Conservation (phyloP, 176 grass and related monocot species). For the Carex cristatella region DNA sequence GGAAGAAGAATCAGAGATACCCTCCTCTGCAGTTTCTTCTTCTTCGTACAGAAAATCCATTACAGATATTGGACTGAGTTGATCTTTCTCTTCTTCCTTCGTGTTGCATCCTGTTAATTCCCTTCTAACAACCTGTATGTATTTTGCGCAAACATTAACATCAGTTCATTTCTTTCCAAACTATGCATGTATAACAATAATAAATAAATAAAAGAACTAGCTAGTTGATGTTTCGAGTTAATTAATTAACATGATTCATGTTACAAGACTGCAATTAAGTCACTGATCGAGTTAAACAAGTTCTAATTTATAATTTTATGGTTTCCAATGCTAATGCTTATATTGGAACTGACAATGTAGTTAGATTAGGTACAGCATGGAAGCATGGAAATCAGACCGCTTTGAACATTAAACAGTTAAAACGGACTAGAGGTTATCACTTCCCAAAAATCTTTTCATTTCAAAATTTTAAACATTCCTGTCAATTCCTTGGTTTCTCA, state of each 20-base stretch:
- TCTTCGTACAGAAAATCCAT: conserved; percentile 70
- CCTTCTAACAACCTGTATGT: conserved; percentile 3
- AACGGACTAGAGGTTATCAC: background rate
- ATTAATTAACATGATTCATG: too few relatives aligned
- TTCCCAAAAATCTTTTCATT: background rate
- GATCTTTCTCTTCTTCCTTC: conserved; percentile 33
- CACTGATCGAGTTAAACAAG: too few relatives aligned
- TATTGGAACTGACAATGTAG: conserved; percentile 4
- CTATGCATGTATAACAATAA: too few relatives aligned
- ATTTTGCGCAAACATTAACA: background rate
- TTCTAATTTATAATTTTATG: too few relatives aligned
- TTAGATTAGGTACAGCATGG: conserved; percentile 13
- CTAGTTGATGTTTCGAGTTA: too few relatives aligned
- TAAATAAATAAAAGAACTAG: too few relatives aligned
- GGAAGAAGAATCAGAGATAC: background rate
- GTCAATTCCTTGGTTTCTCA: background rate
- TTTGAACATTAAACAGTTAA: conserved; percentile 24
- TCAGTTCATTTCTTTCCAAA: background rate
- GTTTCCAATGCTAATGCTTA: conserved; percentile 2
- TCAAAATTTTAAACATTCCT: background rate
- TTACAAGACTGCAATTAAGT: too few relatives aligned
- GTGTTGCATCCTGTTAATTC: conserved; percentile 15
- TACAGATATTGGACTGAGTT: conserved; percentile 62
- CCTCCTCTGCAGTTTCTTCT: background rate
- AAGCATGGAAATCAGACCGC: background rate